These are phyloP conservation scores for Gastrolobium bilobum DNA, from an alignment of 306 rosid genomes.

Conservation along the genomic window DNA sequence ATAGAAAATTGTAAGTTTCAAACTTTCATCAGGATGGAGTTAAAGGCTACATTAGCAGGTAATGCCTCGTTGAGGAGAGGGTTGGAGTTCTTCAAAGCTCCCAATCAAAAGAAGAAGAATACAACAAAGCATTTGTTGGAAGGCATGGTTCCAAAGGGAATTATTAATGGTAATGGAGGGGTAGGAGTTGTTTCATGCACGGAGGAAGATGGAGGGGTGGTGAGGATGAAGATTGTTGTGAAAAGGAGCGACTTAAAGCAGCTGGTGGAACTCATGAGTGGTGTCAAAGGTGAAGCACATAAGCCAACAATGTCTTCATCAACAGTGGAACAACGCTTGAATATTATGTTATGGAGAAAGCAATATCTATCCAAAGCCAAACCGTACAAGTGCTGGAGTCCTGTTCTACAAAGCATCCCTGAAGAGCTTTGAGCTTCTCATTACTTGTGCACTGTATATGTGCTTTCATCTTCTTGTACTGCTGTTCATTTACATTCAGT, in stretches of 20 bases:
- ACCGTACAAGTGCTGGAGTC: constrained; percentile 55
- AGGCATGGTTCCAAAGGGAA: constrained; percentile 41
- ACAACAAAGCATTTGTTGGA: constrained; percentile 40
- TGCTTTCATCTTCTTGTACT: background rate
- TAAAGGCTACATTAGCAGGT: constrained; percentile 19
- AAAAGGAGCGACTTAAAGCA: constrained; percentile 61
- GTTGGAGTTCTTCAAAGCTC: constrained; percentile 40
- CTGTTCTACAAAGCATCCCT: constrained; percentile 68
- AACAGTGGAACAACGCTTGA: constrained; percentile 56
- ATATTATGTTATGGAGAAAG: constrained; percentile 50
- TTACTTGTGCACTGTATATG: no score
- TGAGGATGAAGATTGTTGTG: constrained; percentile 68
- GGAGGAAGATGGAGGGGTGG: constrained; percentile 61
- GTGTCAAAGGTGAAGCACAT: background rate
- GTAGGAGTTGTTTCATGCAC: constrained; percentile 51
- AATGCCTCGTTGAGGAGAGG: constrained; percentile 45
- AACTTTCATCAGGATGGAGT: constrained; percentile 45
- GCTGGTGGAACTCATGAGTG: constrained; percentile 50
- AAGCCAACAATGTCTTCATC: background rate
- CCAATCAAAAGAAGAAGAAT: constrained; percentile 37
- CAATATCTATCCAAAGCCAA: constrained; percentile 42
- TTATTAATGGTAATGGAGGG: constrained; percentile 25
- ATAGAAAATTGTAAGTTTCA: background rate
- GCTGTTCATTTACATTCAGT: background rate
- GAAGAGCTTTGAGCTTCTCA: constrained; percentile 46